Base-by-base conservation (phyloP, 306 rosid species). In the Cicer pinnatifidum region DNA sequence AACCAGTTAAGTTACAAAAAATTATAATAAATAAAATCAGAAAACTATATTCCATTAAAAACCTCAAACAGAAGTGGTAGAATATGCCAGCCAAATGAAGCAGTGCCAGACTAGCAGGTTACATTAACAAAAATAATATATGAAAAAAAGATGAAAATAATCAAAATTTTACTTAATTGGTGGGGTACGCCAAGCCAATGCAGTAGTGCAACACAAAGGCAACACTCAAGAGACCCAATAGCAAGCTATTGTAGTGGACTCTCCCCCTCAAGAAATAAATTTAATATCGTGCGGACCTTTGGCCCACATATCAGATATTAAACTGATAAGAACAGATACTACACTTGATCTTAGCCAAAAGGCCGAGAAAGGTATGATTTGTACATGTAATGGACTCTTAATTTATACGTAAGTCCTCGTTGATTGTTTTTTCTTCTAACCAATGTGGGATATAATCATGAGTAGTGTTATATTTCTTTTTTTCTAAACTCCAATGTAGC, bases 301-400 rank as follows among this genome's bases (percentile, higher is more conserved):
- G 17, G 9, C 10, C 17, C 43, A 59, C 44, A 33, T 59, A 59
- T 59, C 66, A 59, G 66, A 59, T 33, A 33, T 59, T 59, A 59
- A 59, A 59, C 66, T 59, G 44, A 59, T 33, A 59, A 59, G 11
- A 59, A 59, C 66, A 59, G 11, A 59, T 59, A 59, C 66, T 59
- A 59, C 66, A 35, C 66, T 59, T 59, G 65, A 59, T 33, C 43
- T 59, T 59, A 59, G 65, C 65, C 65, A 59, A 59, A 59, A 59
- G 65, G 43, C 65, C 65, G 19, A 59, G 65, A 59, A 59, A 59
- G 65, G 43, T 59, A 59, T 59, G 43, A 11, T 0, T 59, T 33
- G 10, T 59, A 0, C 0, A 0, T 10, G 0, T 1, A 59, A 2
- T 6, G 11, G 6, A 59, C 65, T 28, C 43, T 59, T 11, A 0